Conservation (phyloP, 129 eudicot species). For the Sambucus nigra region DNA sequence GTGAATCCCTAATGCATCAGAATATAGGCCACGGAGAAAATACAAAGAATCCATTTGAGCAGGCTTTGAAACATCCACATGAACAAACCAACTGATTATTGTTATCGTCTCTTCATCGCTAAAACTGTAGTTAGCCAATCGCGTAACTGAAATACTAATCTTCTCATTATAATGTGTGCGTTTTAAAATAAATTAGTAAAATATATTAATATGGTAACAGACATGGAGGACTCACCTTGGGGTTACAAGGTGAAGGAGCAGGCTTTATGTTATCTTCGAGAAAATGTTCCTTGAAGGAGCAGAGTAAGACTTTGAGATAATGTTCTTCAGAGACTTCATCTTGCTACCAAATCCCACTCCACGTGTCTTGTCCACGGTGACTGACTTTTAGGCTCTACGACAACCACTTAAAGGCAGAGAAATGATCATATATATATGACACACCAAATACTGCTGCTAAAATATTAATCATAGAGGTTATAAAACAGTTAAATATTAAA, state of each 20-base stretch:
- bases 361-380: no score
- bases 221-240: slow-evolving; percentile 76
- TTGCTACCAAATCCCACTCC: no score
- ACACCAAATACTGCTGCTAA: no score
- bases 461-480: no score
- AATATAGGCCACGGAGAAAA: slow-evolving; percentile 82
- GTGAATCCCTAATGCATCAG: slow-evolving; percentile 86
- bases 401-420: no score
- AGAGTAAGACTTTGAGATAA: no score
- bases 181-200: slow-evolving; percentile 57
- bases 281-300: slow-evolving; percentile 53
- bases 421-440: no score
- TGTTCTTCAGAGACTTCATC: no score
- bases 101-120: slow-evolving; percentile 29
- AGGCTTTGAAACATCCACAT: slow-evolving; percentile 71
- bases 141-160: slow-evolving; percentile 63
- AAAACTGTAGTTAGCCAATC: slow-evolving; percentile 50
- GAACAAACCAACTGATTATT: slow-evolving; percentile 76
- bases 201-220: no score
- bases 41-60: slow-evolving; percentile 49
- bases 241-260: slow-evolving; percentile 20
- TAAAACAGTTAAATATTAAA: no score
- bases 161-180: slow-evolving; percentile 55
- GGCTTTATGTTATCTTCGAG: slow-evolving; percentile 37
- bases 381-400: no score